These are phyloP conservation scores for Neurospora crassa DNA, from an alignment of 2,329 filamentous ascomycete genomes.

Conservation along the genomic window DNA sequence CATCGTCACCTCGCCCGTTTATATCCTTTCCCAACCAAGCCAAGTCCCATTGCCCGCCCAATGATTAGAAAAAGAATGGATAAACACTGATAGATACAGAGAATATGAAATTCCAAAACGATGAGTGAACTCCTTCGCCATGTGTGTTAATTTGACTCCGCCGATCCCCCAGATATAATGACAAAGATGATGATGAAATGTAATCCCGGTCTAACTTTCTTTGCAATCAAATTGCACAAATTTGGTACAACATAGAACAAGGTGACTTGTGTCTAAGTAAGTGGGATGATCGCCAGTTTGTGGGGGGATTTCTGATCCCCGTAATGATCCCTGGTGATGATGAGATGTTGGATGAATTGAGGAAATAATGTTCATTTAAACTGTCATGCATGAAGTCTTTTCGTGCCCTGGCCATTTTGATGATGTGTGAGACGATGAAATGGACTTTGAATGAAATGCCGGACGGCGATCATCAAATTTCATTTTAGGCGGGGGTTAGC, in stretches of 20 bases:
- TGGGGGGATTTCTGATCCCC: neutral
- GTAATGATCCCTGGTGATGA: neutral
- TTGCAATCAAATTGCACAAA: neutral
- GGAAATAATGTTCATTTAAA: neutral
- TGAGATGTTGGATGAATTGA: neutral
- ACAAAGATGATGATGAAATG: neutral
- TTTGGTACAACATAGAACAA: neutral
- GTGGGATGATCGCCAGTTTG: neutral
- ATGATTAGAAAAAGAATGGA: neutral
- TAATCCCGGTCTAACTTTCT: neutral
- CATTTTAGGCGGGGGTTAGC: conserved; percentile 23
- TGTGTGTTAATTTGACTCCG: neutral
- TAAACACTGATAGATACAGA: neutral
- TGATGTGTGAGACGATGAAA: neutral
- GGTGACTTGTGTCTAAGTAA: neutral
- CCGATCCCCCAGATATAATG: neutral
- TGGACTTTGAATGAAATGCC: neutral
- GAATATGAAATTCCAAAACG: neutral
- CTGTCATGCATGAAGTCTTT: neutral
- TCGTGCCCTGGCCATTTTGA: neutral
- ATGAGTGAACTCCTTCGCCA: neutral
- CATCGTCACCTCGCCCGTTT: neutral
- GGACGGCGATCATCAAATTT: neutral
- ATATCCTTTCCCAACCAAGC: neutral
- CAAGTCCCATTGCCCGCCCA: neutral